These are phyloP conservation scores for Singerocomus inundabilis DNA, from an alignment of 1,284 basidiomycete genomes.

Conservation along the genomic window DNA sequence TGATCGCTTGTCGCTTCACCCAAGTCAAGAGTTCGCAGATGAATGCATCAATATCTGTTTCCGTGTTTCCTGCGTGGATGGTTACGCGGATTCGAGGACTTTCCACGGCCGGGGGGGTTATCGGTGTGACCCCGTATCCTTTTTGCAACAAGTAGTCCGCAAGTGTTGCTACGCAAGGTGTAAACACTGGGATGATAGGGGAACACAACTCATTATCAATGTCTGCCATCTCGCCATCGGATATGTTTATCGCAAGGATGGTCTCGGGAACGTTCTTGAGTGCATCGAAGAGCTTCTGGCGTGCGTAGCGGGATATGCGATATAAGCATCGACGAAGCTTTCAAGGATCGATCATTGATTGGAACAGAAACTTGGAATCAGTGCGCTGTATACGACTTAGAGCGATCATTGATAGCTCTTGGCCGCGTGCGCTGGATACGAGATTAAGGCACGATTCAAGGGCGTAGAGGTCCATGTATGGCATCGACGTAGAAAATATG, in stretches of 20 bases:
- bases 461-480: constrained; percentile 46
- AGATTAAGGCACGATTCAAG: constrained; percentile 32
- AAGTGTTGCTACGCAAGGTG: constrained; percentile 9
- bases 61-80: constrained; percentile 22
- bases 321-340: constrained; percentile 18
- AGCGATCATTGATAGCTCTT: constrained; percentile 18
- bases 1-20: constrained; percentile 1
- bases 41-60: constrained; percentile 17
- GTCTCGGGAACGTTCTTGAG: constrained; percentile 11
- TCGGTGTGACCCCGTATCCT: constrained; percentile 16
- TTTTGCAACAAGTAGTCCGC: constrained; percentile 8
- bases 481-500: constrained; percentile 52
- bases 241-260: constrained; percentile 7
- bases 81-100: constrained; percentile 18
- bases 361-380: not conserved
- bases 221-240: not conserved
- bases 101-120: constrained; percentile 14
- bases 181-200: constrained; percentile 21
- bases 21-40: constrained; percentile 12
- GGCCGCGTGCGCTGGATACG: constrained; percentile 13
- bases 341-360: not conserved
- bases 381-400: not conserved
- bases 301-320: constrained; percentile 16
- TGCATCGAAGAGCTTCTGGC: constrained; percentile 2
- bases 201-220: constrained; percentile 10